phyloP scores from a whole-genome alignment of 176 grass and related monocot species.

The Dendrocalamus sinicus region DNA sequence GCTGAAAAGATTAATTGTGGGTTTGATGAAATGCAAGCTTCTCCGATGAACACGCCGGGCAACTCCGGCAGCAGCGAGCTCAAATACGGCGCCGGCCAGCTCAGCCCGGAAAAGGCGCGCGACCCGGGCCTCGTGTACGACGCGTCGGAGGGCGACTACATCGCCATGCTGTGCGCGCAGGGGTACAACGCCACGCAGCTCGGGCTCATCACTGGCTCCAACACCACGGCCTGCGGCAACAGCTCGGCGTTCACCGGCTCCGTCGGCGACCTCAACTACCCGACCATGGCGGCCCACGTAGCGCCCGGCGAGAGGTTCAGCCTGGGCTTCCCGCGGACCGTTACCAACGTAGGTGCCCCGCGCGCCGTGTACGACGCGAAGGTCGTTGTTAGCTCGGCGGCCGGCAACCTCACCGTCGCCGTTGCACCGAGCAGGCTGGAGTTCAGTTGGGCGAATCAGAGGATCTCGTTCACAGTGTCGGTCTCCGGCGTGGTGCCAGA shows the following conservation, averaged over 20 bases:
- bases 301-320: not conserved
- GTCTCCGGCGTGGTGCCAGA: not conserved
- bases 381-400: not conserved
- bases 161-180: constrained; percentile 50
- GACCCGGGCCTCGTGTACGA: constrained; percentile 54
- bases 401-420: not conserved
- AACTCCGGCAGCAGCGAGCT: constrained; percentile 48
- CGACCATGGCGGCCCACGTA: constrained; percentile 40
- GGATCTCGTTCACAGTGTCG: constrained; percentile 22
- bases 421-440: constrained; percentile 28
- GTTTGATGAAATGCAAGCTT: not conserved
- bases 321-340: constrained; percentile 36
- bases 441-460: constrained; percentile 30
- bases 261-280: constrained; percentile 46
- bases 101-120: constrained; percentile 20
- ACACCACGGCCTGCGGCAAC: not conserved
- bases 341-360: constrained; percentile 54
- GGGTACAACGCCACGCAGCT: constrained; percentile 57
- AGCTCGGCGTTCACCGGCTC: not conserved
- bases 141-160: constrained; percentile 29
- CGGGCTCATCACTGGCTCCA: constrained; percentile 20
- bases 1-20: too few relatives aligned
- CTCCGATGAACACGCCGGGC: constrained; percentile 48
- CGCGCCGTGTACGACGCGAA: constrained; percentile 25
- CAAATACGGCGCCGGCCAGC: constrained; percentile 49